Base-by-base conservation (phyloP, 179 eudicot genomes). In the Actinidia chinensis region DNA sequence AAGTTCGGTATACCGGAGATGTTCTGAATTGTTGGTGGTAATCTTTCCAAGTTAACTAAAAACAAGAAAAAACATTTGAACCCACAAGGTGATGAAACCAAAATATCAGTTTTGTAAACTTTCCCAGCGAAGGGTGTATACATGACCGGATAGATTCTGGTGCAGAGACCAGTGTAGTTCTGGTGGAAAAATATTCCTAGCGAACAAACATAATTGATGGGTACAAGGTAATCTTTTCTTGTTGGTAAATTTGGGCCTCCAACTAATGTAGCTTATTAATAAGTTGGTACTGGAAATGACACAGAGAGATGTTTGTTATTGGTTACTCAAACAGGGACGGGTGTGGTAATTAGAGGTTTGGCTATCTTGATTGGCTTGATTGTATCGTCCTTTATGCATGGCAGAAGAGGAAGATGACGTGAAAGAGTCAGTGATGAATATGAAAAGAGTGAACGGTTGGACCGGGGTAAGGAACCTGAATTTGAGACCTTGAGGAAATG, bases 391-490 rank as follows among this genome's bases (percentile, higher is more conserved):
- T 91, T 78, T 46, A 84, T 86, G 76, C 81, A 60, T 91, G 89
- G 85, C 95, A 95, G 98, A 91, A n/a, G n/a, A n/a, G 79, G 92
- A 90, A 78, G 91, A 86, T 43, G 88, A 89, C 84, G 90, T 85
- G 75, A 95, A 93, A 86, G 97, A 89, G 51, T 55, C 88, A 42
- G 85, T 86, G 97, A 93, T 83, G 97, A 95, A 76, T 89, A 87
- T 84, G 98, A 91, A 82, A 93, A 82, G 79, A 97, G 83, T 84
- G 98, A 95, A 80, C 84, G 92, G 78, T 86, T 95, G 82, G 98
- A 95, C 80, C 90, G 91, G 90, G 98, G 93, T 84, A 88, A 95
- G 81, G 98, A 95, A 55, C 93, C 97, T 74, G 98, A 95, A 81
- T 90, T 90, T 40, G 98, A 93, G n/a, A 84, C 90, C 91, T 28